Conservation (phyloP, 2,329 filamentous ascomycete genomes). For the Fusarium compactum region DNA sequence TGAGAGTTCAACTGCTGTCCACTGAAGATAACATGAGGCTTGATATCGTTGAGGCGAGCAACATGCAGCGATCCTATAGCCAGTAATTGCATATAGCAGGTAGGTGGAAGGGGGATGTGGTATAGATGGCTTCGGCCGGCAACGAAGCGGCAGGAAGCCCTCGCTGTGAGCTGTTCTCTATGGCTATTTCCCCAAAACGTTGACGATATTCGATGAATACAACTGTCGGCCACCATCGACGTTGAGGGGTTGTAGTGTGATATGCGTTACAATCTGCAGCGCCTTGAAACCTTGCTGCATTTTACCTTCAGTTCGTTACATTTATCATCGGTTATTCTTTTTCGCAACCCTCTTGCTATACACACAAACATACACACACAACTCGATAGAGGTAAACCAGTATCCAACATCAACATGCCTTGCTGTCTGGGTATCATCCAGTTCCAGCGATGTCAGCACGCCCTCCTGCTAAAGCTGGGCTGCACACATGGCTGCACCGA, state of each 20-base stretch:
- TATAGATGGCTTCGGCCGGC: slow-evolving; percentile 13
- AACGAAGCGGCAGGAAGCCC: not conserved
- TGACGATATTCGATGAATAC: slow-evolving; percentile 5
- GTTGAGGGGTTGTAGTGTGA: slow-evolving; percentile 17
- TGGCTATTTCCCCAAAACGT: slow-evolving; percentile 27
- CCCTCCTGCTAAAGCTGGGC: slow-evolving; percentile 45
- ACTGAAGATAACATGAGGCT: not conserved
- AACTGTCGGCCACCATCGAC: slow-evolving; percentile 19
- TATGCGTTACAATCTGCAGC: not conserved
- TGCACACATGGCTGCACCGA: slow-evolving; percentile 45
- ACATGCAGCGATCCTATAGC: not conserved
- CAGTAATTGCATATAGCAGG: slow-evolving; percentile 2
- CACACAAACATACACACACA: not conserved
- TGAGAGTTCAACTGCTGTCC: slow-evolving; percentile 20
- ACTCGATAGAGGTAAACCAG: not conserved
- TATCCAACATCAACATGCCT: slow-evolving; percentile 42
- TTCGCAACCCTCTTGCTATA: not conserved
- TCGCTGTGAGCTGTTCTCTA: not conserved
- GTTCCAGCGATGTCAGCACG: slow-evolving; percentile 46
- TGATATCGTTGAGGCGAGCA: not conserved
- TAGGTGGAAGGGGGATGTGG: not conserved
- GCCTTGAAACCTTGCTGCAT: slow-evolving; percentile 5
- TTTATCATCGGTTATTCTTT: not conserved
- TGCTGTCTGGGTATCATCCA: slow-evolving; percentile 48
- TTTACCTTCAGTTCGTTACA: not conserved